Conservation (phyloP, 805 yeast genomes). For the Hermanozyma aechmeae region DNA sequence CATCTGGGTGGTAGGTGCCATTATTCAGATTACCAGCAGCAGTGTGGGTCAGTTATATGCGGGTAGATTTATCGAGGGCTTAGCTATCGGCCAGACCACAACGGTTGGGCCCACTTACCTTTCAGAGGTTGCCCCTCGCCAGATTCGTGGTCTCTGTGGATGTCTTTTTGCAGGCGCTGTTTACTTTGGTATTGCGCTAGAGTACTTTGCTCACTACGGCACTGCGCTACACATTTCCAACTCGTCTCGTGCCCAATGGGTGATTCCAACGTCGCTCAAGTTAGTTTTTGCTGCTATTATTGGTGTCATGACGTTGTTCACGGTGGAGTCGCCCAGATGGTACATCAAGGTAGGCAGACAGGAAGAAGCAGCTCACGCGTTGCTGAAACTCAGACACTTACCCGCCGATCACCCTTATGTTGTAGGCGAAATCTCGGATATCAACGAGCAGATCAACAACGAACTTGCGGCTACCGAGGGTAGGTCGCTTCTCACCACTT, state of each 20-base stretch:
- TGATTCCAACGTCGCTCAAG: conserved; percentile 18
- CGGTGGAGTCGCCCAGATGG: conserved; percentile 30
- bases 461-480: conserved; percentile 9
- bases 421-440: conserved; percentile 26
- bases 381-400: conserved; percentile 25
- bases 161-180: conserved; percentile 52
- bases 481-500: conserved; percentile 22
- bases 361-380: conserved; percentile 24
- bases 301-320: conserved; percentile 22
- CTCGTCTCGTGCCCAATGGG: conserved; percentile 8
- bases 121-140: conserved; percentile 44
- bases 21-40: conserved; percentile 39
- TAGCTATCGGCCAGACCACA: conserved; percentile 49
- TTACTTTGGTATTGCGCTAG: conserved; percentile 43
- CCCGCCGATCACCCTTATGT: conserved; percentile 26
- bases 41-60: conserved; percentile 43
- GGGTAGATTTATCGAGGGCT: conserved; percentile 47
- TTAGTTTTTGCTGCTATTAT: conserved; percentile 32
- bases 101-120: conserved; percentile 46
- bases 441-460: conserved; percentile 20
- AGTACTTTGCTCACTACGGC: conserved; percentile 27
- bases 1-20: conserved; percentile 29
- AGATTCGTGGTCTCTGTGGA: conserved; percentile 42
- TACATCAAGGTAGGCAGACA: conserved; percentile 18
- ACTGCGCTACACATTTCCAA: conserved; percentile 9